phyloP scores from a whole-genome alignment of 179 eudicot species.

The Monotropa hypopitys region DNA sequence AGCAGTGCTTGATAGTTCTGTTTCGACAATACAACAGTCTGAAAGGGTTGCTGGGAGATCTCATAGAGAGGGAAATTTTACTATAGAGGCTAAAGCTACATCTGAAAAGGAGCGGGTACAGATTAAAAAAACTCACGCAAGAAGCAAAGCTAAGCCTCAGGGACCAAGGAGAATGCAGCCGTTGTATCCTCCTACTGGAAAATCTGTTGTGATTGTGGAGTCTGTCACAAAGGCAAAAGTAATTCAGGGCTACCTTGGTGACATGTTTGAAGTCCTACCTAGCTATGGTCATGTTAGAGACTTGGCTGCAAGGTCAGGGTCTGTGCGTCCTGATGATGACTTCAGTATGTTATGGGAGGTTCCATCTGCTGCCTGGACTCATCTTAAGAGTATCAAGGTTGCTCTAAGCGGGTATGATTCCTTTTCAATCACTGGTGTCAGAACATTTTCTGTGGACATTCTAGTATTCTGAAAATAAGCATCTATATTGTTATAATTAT shows the following conservation, averaged over 20 bases:
- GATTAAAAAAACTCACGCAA: constrained; percentile 16
- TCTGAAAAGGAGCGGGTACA: constrained; percentile 16
- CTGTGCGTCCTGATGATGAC: constrained; percentile 91
- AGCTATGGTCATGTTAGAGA: constrained; percentile 98
- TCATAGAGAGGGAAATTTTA: constrained; percentile 22
- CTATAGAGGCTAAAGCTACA: constrained; percentile 18
- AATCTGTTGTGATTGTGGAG: constrained; percentile 88
- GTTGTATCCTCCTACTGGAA: constrained; percentile 73
- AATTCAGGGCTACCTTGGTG: constrained; percentile 90
- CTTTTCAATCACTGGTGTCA: not conserved
- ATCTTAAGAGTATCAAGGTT: constrained; percentile 84
- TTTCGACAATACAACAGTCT: constrained; percentile 19
- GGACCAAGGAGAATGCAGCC: constrained; percentile 28
- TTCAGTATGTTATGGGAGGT: constrained; percentile 99
- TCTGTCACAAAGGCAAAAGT: constrained; percentile 84
- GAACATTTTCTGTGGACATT: not conserved
- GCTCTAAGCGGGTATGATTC: constrained; percentile 67
- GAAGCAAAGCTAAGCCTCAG: constrained; percentile 24
- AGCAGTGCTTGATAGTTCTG: constrained; percentile 22
- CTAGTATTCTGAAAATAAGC: not conserved
- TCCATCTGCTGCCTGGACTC: constrained; percentile 92
- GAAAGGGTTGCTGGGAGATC: constrained; percentile 21
- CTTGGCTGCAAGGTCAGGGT: constrained; percentile 90
- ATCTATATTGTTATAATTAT: not conserved
- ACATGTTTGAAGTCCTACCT: constrained; percentile 85